Base-by-base conservation (phyloP, 441 rosid genomes). In the Bocquillonia castaneifolia region DNA sequence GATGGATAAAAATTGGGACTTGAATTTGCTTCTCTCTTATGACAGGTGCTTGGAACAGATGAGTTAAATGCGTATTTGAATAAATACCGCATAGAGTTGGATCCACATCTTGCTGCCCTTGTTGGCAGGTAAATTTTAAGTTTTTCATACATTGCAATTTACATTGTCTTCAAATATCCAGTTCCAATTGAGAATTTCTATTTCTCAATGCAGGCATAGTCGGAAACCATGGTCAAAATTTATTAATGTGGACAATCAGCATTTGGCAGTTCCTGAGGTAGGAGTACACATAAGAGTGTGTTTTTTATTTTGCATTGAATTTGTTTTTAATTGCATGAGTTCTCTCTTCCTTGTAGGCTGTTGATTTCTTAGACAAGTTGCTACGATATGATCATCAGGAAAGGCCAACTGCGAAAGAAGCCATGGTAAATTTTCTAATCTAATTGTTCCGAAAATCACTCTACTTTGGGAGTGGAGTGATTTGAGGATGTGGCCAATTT, bases 401-500 rank as follows among this genome's bases (percentile, higher is more conserved):
- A 78, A 88, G 99, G 84, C 97, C 90, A 52, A 91, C 97, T 54
- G 99, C 99, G 20, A 91, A 89, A 80, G 97, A 91, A 78, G 99
- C 99, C 59, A 94, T 94, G 99, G 99, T 91, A 80, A 71, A 59
- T 61, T 36, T 26, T 52, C 6, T 48, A 3, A 32, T 47, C 51
- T 40, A 45, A 45, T 8, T 45, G 44, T 25, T 10, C 51, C 5
- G 40, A 28, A 56, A 23, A 52, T 5, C 26, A 3, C 7, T 56
- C 3, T 18, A 26, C 44, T 55, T 4, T 52, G n/a, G 28, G 17
- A 26, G 26, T 28, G 54, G n/a, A 63, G 34, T 48, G 5, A 2
- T 8, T 29, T 22, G 8, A 5, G 8, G 32, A 12, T 48, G 28
- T 47, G 20, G 8, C 32, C 25, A n/a, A 18, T 26, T 20, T 4